phyloP scores from a whole-genome alignment of 1,284 basidiomycete species.

The Cystobasidiaceae sp. region DNA sequence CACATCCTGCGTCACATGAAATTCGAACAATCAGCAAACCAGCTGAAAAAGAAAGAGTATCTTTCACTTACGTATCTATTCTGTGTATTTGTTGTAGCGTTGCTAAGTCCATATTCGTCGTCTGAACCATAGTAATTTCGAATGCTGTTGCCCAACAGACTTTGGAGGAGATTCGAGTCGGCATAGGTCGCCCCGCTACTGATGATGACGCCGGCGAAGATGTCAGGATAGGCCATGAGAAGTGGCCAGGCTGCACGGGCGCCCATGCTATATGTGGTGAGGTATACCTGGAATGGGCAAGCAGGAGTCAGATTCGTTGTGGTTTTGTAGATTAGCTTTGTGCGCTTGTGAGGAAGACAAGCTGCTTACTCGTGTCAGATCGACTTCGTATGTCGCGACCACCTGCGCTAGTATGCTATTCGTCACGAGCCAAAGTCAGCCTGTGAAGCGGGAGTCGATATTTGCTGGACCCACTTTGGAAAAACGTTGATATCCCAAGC shows the following conservation, averaged over 20 bases:
- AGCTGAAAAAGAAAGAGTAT: background rate
- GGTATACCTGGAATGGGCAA: conserved; percentile 1
- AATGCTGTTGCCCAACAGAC: conserved; percentile 15
- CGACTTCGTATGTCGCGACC: conserved; percentile 9
- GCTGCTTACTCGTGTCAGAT: conserved; percentile 4
- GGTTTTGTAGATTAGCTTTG: too few relatives aligned
- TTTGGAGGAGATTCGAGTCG: background rate
- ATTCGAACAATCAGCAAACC: too few relatives aligned
- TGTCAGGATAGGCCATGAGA: conserved; percentile 10
- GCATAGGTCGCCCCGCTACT: conserved; percentile 22
- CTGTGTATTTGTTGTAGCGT: conserved; percentile 1
- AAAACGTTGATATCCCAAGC: background rate
- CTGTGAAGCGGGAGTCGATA: background rate
- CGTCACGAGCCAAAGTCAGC: background rate
- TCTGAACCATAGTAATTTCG: conserved; percentile 14
- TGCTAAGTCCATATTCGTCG: conserved; percentile 2
- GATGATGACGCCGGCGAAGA: conserved; percentile 23
- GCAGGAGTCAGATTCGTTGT: background rate
- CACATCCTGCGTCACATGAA: background rate
- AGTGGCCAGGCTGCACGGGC: conserved; percentile 10
- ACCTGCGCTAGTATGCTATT: conserved; percentile 18
- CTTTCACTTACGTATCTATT: background rate
- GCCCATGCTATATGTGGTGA: conserved; percentile 26
- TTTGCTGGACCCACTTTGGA: background rate
- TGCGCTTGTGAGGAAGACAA: background rate